Evolutionary conservation across 306 rosid genomes (phyloP).

Genomic region (Medicago ruthenica): DNA sequence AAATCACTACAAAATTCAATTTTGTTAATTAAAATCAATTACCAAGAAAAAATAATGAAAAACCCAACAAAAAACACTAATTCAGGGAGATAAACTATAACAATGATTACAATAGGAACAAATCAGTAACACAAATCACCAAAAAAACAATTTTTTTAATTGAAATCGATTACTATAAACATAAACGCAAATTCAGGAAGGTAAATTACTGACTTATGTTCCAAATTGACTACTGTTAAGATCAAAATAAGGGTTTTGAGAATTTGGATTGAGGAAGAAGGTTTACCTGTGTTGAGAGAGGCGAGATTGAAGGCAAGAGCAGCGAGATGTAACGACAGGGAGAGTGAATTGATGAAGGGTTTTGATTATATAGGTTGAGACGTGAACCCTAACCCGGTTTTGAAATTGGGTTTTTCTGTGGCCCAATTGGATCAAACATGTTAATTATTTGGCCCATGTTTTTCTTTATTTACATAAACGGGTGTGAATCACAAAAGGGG

Average conservation of each 20-base stretch:
- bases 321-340: background rate
- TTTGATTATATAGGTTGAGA: background rate
- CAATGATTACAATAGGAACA: background rate
- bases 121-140: background rate
- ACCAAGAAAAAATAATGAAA: background rate
- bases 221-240: background rate
- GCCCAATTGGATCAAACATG: background rate
- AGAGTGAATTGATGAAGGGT: background rate
- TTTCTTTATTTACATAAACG: no score
- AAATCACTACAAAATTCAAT: background rate
- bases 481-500: no score
- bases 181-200: background rate
- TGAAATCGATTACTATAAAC: background rate
- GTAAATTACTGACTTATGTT: background rate
- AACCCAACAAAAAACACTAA: background rate
- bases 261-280: background rate
- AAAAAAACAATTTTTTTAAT: background rate
- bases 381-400: constrained; percentile 33
- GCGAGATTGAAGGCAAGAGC: background rate
- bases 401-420: background rate
- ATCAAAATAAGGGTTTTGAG: background rate
- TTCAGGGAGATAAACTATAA: background rate
- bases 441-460: background rate
- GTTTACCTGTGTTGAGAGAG: background rate
- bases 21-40: background rate